phyloP scores from a whole-genome alignment of 768 basidiomycete species.

The Saitozyma podzolica region DNA sequence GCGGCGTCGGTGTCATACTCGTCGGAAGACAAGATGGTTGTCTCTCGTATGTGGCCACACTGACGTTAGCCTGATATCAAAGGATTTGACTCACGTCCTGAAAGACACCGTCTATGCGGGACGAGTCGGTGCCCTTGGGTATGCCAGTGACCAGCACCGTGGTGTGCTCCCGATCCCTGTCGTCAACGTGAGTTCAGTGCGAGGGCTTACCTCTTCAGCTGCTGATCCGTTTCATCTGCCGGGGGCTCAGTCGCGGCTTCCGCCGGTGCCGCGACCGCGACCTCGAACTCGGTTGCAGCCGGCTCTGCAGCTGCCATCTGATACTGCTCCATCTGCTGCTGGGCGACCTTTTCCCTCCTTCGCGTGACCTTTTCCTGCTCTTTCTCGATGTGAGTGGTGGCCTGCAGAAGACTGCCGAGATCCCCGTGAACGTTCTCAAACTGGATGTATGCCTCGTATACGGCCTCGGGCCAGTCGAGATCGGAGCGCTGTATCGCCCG shows the following conservation, averaged over 20 bases:
- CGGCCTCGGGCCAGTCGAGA: conserved; percentile 90
- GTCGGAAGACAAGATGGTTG: conserved; percentile 64
- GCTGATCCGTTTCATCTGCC: background rate
- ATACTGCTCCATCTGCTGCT: conserved; percentile 16
- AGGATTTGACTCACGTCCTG: conserved; percentile 66
- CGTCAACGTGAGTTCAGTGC: background rate
- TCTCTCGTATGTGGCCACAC: conserved; percentile 85
- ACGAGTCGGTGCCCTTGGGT: conserved; percentile 61
- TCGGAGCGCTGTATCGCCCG: conserved; percentile 66
- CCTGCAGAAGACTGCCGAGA: conserved; percentile 56
- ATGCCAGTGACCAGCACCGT: conserved; percentile 84
- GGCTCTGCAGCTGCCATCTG: background rate
- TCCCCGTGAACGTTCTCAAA: conserved; percentile 84
- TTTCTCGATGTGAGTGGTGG: conserved; percentile 22
- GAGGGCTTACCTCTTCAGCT: background rate
- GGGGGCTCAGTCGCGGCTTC: background rate
- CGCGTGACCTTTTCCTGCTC: conserved; percentile 53
- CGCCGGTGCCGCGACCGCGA: background rate
- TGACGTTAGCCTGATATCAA: conserved; percentile 45
- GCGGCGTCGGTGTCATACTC: conserved; percentile 67
- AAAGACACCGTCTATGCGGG: conserved; percentile 72
- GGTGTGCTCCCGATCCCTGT: conserved; percentile 90
- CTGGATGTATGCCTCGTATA: conserved; percentile 86
- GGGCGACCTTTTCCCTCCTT: conserved; percentile 29
- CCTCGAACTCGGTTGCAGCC: background rate